Evolutionary conservation across 805 yeast species (phyloP).

Genomic region (Priceomyces fermenticarens): DNA sequence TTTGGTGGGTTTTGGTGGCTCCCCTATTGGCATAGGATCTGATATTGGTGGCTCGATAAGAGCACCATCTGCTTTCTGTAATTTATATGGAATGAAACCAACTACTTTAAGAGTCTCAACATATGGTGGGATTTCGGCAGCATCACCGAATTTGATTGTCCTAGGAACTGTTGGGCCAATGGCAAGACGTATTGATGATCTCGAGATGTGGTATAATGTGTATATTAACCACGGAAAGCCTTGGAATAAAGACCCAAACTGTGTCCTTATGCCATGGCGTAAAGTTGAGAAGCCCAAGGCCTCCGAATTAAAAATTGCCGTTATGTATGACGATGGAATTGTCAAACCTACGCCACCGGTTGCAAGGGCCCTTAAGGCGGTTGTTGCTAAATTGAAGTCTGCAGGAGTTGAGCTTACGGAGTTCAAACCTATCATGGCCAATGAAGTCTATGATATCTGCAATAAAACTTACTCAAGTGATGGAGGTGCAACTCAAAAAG

Average conservation of each 20-base stretch:
- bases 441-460: constrained; percentile 59
- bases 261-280: constrained; percentile 54
- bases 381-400: constrained; percentile 50
- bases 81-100: constrained; percentile 43
- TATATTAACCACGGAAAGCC: constrained; percentile 64
- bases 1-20: constrained; percentile 39
- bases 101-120: constrained; percentile 33
- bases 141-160: constrained; percentile 64
- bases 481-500: constrained; percentile 59
- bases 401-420: constrained; percentile 59
- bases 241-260: constrained; percentile 51
- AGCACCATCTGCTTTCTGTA: constrained; percentile 42
- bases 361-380: constrained; percentile 50
- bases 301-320: constrained; percentile 52
- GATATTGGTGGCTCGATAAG: constrained; percentile 46
- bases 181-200: constrained; percentile 60
- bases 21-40: constrained; percentile 38
- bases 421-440: constrained; percentile 56
- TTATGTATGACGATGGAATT: constrained; percentile 60
- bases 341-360: constrained; percentile 70
- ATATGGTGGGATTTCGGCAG: constrained; percentile 49
- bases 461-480: constrained; percentile 59
- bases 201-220: constrained; percentile 63
- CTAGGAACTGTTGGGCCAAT: constrained; percentile 68
- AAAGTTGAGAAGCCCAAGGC: constrained; percentile 40